Evolutionary conservation across 345 rosid genomes (phyloP).

Genomic region (Durio zibethinus): DNA sequence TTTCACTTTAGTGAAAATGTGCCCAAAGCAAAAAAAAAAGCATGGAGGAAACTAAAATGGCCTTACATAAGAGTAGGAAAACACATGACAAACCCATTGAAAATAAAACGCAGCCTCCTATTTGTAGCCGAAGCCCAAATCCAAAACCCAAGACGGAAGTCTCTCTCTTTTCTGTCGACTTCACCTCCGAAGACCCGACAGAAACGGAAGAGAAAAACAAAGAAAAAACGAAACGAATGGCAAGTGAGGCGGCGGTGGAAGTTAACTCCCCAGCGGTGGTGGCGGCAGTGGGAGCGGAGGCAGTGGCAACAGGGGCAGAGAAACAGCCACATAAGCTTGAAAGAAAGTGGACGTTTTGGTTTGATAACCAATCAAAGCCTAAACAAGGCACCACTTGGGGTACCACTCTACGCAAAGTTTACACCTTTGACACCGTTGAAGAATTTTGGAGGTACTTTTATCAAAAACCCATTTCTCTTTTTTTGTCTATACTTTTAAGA

Average conservation of each 20-base stretch:
- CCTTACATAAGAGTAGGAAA: background rate
- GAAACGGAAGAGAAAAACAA: too few relatives aligned
- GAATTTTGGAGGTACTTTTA: constrained; percentile 88
- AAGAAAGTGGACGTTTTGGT: constrained; percentile 92
- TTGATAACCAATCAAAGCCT: constrained; percentile 71
- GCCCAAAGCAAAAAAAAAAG: too few relatives aligned
- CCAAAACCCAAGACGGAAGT: background rate
- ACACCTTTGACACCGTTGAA: constrained; percentile 86
- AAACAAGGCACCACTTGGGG: constrained; percentile 93
- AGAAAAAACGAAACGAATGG: constrained; percentile 30
- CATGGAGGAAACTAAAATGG: background rate
- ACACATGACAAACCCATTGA: background rate
- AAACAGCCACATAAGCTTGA: constrained; percentile 65
- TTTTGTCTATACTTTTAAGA: background rate
- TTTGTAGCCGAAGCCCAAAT: background rate
- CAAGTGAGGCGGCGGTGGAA: constrained; percentile 45
- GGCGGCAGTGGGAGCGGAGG: constrained; percentile 19
- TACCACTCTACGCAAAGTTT: constrained; percentile 63
- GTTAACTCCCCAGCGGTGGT: constrained; percentile 19
- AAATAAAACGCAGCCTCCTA: background rate
- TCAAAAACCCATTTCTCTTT: background rate
- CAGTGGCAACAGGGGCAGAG: constrained; percentile 22
- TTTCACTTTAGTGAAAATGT: too few relatives aligned
- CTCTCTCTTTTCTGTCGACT: background rate
- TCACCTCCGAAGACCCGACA: background rate